Evolutionary conservation across 179 eudicot species (phyloP), one percentile per base, ranked within the genome.

Genomic region (Silene noctiflora): DNA sequence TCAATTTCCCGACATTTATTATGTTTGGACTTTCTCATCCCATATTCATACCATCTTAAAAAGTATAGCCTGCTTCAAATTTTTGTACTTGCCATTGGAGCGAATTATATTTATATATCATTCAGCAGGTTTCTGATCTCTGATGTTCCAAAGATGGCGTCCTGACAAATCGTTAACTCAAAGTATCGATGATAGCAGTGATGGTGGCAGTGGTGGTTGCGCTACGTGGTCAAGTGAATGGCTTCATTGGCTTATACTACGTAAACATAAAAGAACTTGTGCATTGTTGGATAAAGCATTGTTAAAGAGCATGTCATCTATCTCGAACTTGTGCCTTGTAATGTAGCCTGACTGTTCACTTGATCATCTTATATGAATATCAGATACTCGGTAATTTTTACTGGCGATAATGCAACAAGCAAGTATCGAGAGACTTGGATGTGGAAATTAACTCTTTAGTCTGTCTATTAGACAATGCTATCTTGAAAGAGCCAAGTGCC

Each of bases 171-270:
- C n/a, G 59, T 53, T 13, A 16, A 51, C 56, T 51, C 17, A 51
- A 51, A 51, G 56, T 14, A 27, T 70, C 69, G 62, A 77, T 44
- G 44, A 51, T 42, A 55, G 42, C 55, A n/a, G n/a, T 56, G 65
- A 53, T 17, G 17, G 14, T 53, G 17, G 59, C 19, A 5, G 17
- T 53, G 17, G 31, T 13, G 6, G 69, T 65, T 46, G 62, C 48
- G 48, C 48, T 67, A 16, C 20, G 29, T 55, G 71, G 16, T 27
- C 51, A 67, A 21, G 6, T 14, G 31, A 19, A 19, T 29, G 5
- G 72, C 63, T 65, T 67, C 71, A 53, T 58, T 58, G 74, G 24
- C 14, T 69, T 51, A 51, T 51, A 12, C 10, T 46, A 46, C 14
- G 14, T 13, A 51, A 53, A 3, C 6, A 16, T 16, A 53, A 14